These are phyloP conservation scores for Paxillus involutus DNA, from an alignment of 768 basidiomycete species.

Conservation along the genomic window DNA sequence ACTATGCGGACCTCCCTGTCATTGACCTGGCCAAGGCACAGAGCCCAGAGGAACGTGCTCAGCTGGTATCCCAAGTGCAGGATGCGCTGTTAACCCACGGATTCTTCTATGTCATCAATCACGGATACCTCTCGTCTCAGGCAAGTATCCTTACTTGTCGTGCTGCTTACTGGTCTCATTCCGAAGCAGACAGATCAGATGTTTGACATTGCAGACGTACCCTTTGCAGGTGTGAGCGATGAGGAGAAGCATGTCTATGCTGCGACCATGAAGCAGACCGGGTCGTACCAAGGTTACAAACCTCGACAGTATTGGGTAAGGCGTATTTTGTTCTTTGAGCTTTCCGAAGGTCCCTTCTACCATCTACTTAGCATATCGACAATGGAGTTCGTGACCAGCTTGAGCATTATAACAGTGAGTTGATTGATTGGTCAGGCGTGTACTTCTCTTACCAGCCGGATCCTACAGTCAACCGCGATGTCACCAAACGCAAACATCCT, in stretches of 20 bases:
- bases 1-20: constrained; percentile 51
- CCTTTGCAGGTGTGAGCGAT: constrained; percentile 39
- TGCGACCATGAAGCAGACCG: constrained; percentile 42
- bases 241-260: constrained; percentile 45
- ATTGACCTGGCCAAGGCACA: constrained; percentile 47
- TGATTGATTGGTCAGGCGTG: not conserved
- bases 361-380: constrained; percentile 52
- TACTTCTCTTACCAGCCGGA: not conserved
- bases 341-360: not conserved
- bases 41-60: constrained; percentile 37
- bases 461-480: constrained; percentile 48
- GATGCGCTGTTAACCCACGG: constrained; percentile 47
- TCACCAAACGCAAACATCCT: constrained; percentile 49
- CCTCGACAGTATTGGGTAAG: constrained; percentile 47
- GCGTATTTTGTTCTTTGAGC: not conserved
- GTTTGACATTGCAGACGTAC: constrained; percentile 49
- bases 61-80: constrained; percentile 39
- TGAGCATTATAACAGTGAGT: constrained; percentile 62
- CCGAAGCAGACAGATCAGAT: constrained; percentile 42
- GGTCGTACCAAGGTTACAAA: constrained; percentile 56
- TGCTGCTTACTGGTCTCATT: constrained; percentile 26
- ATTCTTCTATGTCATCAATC: constrained; percentile 42
- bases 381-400: constrained; percentile 63
- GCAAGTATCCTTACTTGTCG: constrained; percentile 10
- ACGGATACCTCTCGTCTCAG: constrained; percentile 40